A percentile compares a stretch with the other conserved stretches of the same genome.
phyloP scores from a whole-genome alignment of 106 monocot genomes.

The Xerophyta viscosa region DNA sequence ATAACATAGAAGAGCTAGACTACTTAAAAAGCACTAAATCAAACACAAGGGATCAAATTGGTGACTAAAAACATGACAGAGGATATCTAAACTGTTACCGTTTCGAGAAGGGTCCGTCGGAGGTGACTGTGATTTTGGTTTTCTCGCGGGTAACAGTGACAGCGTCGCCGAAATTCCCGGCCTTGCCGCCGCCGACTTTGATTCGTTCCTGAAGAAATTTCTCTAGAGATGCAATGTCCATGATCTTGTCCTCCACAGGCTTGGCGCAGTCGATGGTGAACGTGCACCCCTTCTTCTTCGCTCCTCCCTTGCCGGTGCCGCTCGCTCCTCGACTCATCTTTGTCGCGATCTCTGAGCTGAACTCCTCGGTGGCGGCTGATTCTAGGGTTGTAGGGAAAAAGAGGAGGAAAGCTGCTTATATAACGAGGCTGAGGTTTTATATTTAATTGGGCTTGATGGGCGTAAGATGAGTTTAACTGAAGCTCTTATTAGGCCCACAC shows the following conservation, averaged over 20 bases:
- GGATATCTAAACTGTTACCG: too few species aligned
- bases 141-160: constrained; percentile 25
- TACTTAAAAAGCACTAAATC: too few species aligned
- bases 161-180: constrained; percentile 24
- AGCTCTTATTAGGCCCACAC: too few species aligned
- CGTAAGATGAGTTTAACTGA: too few species aligned
- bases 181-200: constrained; percentile 33
- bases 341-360: neutral
- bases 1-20: too few species aligned
- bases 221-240: constrained; percentile 34
- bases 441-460: too few species aligned
- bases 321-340: neutral
- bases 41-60: too few species aligned
- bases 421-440: too few species aligned
- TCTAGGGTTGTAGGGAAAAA: too few species aligned
- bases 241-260: constrained; percentile 14
- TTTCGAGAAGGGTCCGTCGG: constrained; percentile 26
- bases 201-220: constrained; percentile 34
- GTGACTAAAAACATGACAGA: too few species aligned
- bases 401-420: too few species aligned
- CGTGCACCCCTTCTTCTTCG: neutral
- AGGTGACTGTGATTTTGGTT: constrained; percentile 24
- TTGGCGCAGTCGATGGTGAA: constrained; percentile 1
- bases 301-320: neutral
- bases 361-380: neutral